Evolutionary conservation across 305 asterid species (phyloP), one percentile per base, ranked within the genome.

Genomic region (Fraxinus floribunda): DNA sequence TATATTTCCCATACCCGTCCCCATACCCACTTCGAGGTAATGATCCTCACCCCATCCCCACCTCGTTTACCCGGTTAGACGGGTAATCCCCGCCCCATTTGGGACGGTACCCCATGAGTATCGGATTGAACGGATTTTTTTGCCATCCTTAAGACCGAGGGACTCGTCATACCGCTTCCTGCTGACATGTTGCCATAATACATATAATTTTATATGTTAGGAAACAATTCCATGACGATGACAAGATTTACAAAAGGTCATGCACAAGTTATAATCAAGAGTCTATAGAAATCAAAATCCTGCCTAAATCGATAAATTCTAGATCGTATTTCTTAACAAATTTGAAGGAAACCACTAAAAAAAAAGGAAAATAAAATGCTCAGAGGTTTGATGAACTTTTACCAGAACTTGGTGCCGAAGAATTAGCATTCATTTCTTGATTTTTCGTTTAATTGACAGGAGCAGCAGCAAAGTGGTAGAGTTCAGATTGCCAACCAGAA

Each of bases 401-500:
- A 44, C 55, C 55, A 44, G 55, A 44, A 44, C 55, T 44, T 44
- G 55, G 55, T 44, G 55, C 5, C n/a, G n/a, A 82, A 24, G 76
- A 77, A 76, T n/a, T 76, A 55, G 18, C 83, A 80, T 55, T 79
- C 66, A 80, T 84, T 55, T 80, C 55, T 75, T 78, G 18, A 20
- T 60, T 64, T 36, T 84, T 85, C 74, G 13, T 80, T 80, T 35
- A 22, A 46, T 77, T 66, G 75, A 87, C 92, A 94, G 97, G 97
- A 81, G 97, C 83, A 88, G 93, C 97, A 78, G 89, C 97, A 79
- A 94, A 89, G 74, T 89, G 98, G 80, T 92, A 89, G 82, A 84
- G 75, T 84, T 93, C 92, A 81, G 95, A 92, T 85, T 94, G 95
- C 94, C 97, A 64, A 91, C 94, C 74, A 89, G 94, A 86, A 90